Base-by-base conservation (phyloP, 768 basidiomycete genomes). In the Lactarius sanguifluus region DNA sequence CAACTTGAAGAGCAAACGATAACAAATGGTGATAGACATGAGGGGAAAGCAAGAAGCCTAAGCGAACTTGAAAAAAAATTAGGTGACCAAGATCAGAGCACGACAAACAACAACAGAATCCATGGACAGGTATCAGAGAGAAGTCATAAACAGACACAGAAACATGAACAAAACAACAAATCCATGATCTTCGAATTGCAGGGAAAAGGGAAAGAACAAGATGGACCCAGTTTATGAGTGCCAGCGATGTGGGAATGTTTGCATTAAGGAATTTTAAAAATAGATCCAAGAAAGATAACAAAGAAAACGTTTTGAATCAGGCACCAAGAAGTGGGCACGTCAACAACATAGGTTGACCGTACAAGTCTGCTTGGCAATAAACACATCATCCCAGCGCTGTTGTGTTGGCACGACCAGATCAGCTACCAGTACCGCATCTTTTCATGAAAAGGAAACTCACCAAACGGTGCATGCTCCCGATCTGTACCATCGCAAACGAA, bases 381-480 rank as follows among this genome's bases (percentile, higher is more conserved):
- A 50, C 13, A 4, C 41, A 10, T 66, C 65, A 18, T 66, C 36
- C n/a, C 9, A 28, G 38, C 43, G 13, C 65, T 66, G n/a, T 58
- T 2, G n/a, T 66, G n/a, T 62, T 2, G n/a, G 25, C 10, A 20
- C 36, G 36, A 50, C 16, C 36, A 20, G 10, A 16, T 9, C 43
- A n/a, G 36, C 5, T 18, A 8, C 30, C 10, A 23, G 30, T 12
- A 20, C n/a, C n/a, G 15, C 38, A 30, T 54, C 23, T 38, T 20
- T 9, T 10, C 12, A 34, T 8, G 7, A 38, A 13, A 25, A 13
- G 8, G 10, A 10, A 52, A 62, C 65, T 62, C 13, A 66, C 65
- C 61, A 66, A 40, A 32, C 43, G 28, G 7, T 30, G 55, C 13
- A 66, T 20, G 5, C 65, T 50, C 30, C 61, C 65, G 5, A 62